Conservation (phyloP, 441 rosid genomes). For the Pelargonium australe region DNA sequence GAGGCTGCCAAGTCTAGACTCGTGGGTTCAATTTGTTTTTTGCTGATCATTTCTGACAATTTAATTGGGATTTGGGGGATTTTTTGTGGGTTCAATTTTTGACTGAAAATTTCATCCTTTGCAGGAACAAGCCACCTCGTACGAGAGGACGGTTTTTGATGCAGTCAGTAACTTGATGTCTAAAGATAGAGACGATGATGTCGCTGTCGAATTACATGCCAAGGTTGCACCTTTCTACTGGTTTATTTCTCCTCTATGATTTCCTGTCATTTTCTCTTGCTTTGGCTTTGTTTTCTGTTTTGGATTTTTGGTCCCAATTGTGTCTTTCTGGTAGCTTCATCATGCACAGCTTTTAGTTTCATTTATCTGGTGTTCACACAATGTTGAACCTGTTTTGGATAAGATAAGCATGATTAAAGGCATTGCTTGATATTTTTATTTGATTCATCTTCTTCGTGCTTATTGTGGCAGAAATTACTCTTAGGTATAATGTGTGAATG, state of each 20-base stretch:
- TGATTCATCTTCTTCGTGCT: not conserved
- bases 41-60: not conserved
- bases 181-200: slow-evolving; percentile 55
- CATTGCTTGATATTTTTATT: not conserved
- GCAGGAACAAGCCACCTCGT: slow-evolving; percentile 65
- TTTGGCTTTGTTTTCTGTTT: too few relatives aligned
- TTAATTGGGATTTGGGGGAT: not conserved
- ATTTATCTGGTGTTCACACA: not conserved
- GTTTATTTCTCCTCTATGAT: too few relatives aligned
- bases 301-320: not conserved
- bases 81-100: not conserved
- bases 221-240: slow-evolving; percentile 33
- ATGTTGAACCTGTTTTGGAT: too few relatives aligned
- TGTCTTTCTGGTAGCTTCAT: not conserved
- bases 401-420: not conserved
- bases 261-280: too few relatives aligned
- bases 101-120: not conserved
- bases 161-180: slow-evolving; percentile 47
- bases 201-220: slow-evolving; percentile 50
- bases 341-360: not conserved
- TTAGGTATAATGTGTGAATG: not conserved
- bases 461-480: not conserved
- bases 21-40: slow-evolving; percentile 30
- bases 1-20: slow-evolving; percentile 55
- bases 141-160: slow-evolving; percentile 67